Conservation (phyloP, 495 filamentous ascomycete genomes). For the Talaromyces borbonicus region DNA sequence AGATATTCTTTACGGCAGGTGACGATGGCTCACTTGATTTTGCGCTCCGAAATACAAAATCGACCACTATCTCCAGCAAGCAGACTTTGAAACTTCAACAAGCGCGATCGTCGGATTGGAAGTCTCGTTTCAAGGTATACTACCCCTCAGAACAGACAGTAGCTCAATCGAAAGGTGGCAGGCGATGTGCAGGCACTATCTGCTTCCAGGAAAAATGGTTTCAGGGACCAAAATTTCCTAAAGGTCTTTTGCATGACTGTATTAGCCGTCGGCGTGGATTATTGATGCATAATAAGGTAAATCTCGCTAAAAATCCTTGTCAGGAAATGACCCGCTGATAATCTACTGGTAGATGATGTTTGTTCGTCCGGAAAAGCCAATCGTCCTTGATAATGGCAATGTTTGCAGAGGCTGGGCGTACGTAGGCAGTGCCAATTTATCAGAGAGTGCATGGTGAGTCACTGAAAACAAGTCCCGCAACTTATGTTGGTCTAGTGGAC, state of each 20-base stretch:
- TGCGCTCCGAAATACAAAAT: constrained; percentile 31
- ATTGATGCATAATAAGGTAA: constrained; percentile 81
- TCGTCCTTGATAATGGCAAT: constrained; percentile 14
- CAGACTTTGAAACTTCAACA: constrained; percentile 10
- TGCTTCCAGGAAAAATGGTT: constrained; percentile 66
- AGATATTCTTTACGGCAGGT: constrained; percentile 25
- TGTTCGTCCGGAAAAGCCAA: constrained; percentile 40
- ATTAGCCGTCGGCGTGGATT: constrained; percentile 53
- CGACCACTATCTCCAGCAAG: constrained; percentile 7
- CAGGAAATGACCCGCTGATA: neutral
- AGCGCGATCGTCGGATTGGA: constrained; percentile 31
- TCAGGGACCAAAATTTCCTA: constrained; percentile 55
- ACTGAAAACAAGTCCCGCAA: too few relatives aligned
- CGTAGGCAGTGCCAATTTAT: constrained; percentile 85
- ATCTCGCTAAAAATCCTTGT: neutral
- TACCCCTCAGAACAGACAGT: constrained; percentile 78
- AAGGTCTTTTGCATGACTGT: constrained; percentile 62
- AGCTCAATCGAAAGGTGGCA: constrained; percentile 45
- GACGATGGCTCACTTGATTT: constrained; percentile 51
- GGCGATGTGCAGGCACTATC: constrained; percentile 63
- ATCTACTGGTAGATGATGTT: constrained; percentile 45
- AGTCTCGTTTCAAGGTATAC: constrained; percentile 57
- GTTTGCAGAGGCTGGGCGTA: constrained; percentile 59
- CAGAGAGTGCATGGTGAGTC: constrained; percentile 81
- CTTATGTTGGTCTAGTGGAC: too few relatives aligned